Evolutionary conservation across 2,329 filamentous ascomycete species (phyloP).

Genomic region (Ceratocystis destructans): DNA sequence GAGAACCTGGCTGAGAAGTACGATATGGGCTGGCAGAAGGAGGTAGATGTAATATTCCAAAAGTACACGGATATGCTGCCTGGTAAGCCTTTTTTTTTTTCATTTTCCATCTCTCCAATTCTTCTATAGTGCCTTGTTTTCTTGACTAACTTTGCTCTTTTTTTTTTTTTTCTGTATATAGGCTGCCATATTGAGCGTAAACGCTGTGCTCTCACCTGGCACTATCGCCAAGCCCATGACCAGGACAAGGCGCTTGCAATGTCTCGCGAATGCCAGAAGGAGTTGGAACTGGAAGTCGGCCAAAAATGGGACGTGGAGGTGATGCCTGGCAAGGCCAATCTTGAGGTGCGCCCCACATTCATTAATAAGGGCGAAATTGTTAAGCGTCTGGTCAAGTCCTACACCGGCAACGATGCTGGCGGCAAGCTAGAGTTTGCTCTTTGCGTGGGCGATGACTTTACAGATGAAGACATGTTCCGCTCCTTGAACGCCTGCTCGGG

Average conservation of each 20-base stretch:
- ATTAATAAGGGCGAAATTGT: constrained; percentile 98
- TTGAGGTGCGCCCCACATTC: constrained; percentile 91
- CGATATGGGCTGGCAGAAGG: constrained; percentile 85
- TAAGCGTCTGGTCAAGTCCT: constrained; percentile 64
- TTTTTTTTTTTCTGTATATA: constrained; percentile 27
- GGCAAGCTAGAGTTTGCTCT: constrained; percentile 66
- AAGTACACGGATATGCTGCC: constrained; percentile 77
- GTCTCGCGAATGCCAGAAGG: constrained; percentile 65
- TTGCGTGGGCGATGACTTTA: constrained; percentile 90
- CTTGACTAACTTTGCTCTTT: constrained; percentile 5
- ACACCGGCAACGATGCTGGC: constrained; percentile 39
- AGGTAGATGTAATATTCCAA: constrained; percentile 73
- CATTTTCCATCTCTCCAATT: no score
- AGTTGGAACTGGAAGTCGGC: constrained; percentile 62
- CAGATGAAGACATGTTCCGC: constrained; percentile 94
- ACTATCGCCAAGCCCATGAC: constrained; percentile 73
- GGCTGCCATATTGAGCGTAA: constrained; percentile 90
- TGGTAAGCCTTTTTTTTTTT: constrained; percentile 37
- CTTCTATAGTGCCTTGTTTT: not conserved
- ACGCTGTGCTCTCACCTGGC: constrained; percentile 89
- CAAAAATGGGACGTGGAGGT: constrained; percentile 85
- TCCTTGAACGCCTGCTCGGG: constrained; percentile 50
- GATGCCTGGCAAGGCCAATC: constrained; percentile 91
- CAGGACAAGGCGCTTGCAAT: constrained; percentile 72
- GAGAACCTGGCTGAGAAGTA: constrained; percentile 74